phyloP scores from a whole-genome alignment of 495 filamentous ascomycete species.

The Pseudomonodictys pantanalensis region DNA sequence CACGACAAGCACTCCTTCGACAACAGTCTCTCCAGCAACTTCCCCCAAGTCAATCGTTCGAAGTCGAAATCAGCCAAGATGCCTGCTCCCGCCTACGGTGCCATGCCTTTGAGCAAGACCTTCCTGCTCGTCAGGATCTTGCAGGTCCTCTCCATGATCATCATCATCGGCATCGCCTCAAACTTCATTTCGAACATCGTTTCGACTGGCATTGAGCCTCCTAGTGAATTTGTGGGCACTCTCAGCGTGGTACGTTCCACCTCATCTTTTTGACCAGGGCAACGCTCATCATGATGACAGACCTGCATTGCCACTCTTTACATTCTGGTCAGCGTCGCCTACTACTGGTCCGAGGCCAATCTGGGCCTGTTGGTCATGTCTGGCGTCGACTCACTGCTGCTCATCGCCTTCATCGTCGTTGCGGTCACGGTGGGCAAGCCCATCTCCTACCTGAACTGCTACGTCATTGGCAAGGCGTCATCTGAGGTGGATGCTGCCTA shows the following conservation, averaged over 20 bases:
- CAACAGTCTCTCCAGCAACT: background rate
- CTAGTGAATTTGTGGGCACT: slow-evolving; percentile 71
- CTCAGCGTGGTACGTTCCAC: slow-evolving; percentile 68
- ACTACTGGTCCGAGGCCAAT: slow-evolving; percentile 68
- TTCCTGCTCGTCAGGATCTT: slow-evolving; percentile 72
- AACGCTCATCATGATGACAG: slow-evolving; percentile 44
- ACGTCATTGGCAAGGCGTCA: slow-evolving; percentile 36
- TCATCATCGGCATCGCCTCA: slow-evolving; percentile 74
- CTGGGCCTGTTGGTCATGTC: slow-evolving; percentile 68
- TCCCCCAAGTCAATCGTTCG: slow-evolving; percentile 7
- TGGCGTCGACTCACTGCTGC: slow-evolving; percentile 61
- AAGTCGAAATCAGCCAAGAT: slow-evolving; percentile 37
- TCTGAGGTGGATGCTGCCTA: slow-evolving; percentile 39
- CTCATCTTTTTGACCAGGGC: background rate
- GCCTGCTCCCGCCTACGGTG: slow-evolving; percentile 61
- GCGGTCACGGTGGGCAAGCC: slow-evolving; percentile 75
- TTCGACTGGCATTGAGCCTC: slow-evolving; percentile 57
- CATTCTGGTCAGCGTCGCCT: slow-evolving; percentile 67
- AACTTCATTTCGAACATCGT: slow-evolving; percentile 82
- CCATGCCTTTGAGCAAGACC: slow-evolving; percentile 63
- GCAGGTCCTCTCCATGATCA: slow-evolving; percentile 69
- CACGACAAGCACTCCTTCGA: slow-evolving; percentile 23
- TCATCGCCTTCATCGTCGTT: slow-evolving; percentile 70
- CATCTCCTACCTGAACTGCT: slow-evolving; percentile 73
- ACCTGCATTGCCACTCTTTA: slow-evolving; percentile 75